These are phyloP conservation scores for Phytophthora fragariaefolia DNA, from an alignment of 352 stramenopile species.

Conservation along the genomic window DNA sequence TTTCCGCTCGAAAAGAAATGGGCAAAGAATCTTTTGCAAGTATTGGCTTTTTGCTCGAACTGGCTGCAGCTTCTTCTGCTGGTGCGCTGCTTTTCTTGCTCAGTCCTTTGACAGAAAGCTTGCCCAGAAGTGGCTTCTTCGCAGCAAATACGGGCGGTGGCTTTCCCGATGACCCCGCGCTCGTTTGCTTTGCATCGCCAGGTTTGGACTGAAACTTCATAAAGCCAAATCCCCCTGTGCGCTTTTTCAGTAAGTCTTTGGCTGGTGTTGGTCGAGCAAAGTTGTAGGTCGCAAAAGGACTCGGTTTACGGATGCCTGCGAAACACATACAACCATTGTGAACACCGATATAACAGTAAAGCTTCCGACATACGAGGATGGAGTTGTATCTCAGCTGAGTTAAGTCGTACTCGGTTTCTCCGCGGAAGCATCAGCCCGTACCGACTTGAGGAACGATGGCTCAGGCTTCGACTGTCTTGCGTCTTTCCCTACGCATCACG, in stretches of 20 bases:
- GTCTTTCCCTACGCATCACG: slow-evolving; percentile 25
- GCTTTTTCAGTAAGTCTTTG: slow-evolving; percentile 16
- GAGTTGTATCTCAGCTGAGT: no score
- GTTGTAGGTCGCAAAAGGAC: slow-evolving; percentile 18
- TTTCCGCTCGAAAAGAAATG: slow-evolving; percentile 33
- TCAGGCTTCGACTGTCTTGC: slow-evolving; percentile 28
- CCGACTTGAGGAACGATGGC: slow-evolving; percentile 19
- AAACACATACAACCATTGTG: background rate
- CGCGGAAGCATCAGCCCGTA: background rate
- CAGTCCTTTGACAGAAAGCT: slow-evolving; percentile 22
- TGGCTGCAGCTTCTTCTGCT: slow-evolving; percentile 1
- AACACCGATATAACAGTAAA: slow-evolving; percentile 2
- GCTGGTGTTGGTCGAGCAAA: slow-evolving; percentile 16
- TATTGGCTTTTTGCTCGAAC: slow-evolving; percentile 4
- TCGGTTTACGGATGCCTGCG: slow-evolving; percentile 16
- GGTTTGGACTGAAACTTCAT: slow-evolving; percentile 31
- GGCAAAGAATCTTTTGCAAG: slow-evolving; percentile 9
- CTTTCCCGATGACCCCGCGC: slow-evolving; percentile 5
- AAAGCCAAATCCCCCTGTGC: slow-evolving; percentile 26
- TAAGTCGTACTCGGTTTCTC: slow-evolving; percentile 31
- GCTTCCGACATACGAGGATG: background rate
- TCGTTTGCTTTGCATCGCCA: slow-evolving; percentile 3
- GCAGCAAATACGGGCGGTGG: slow-evolving; percentile 7
- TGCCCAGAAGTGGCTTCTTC: slow-evolving; percentile 23
- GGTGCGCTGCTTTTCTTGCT: slow-evolving; percentile 12